Conservation (phyloP, 2,329 filamentous ascomycete genomes). For the Neopestalotiopsis sp. region DNA sequence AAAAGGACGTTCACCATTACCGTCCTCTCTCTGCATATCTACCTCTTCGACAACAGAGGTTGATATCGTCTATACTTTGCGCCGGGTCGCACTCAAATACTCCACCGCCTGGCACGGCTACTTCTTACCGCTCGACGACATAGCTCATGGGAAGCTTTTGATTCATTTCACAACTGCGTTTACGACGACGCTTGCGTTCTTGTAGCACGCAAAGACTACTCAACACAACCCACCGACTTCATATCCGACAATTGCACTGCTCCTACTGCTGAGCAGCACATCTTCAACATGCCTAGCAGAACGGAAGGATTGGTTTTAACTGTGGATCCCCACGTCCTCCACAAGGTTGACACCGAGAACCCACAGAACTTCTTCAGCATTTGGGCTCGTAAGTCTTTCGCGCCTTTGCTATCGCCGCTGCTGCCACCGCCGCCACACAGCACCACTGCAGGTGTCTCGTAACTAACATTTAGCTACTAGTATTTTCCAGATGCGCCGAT, state of each 20-base stretch:
- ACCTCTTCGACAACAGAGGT: background rate
- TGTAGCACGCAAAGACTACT: slow-evolving; percentile 26
- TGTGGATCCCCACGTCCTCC: slow-evolving; percentile 89
- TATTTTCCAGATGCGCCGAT: slow-evolving; percentile 93
- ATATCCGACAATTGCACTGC: slow-evolving; percentile 25
- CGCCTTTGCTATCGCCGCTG: background rate
- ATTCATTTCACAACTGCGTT: slow-evolving; percentile 13
- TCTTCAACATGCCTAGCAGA: slow-evolving; percentile 75
- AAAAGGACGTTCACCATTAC: background rate
- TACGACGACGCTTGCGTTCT: slow-evolving; percentile 31
- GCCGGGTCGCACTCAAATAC: background rate
- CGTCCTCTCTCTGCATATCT: background rate
- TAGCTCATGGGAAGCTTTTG: slow-evolving; percentile 15
- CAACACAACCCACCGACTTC: slow-evolving; percentile 13
- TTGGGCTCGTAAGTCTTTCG: slow-evolving; percentile 81
- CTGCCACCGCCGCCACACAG: background rate
- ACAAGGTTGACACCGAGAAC: slow-evolving; percentile 93
- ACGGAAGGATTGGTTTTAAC: slow-evolving; percentile 87
- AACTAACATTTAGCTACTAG: slow-evolving; percentile 48
- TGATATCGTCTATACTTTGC: background rate
- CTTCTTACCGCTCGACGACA: background rate
- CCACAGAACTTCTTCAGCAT: slow-evolving; percentile 94
- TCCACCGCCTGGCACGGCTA: background rate
- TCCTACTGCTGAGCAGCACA: slow-evolving; percentile 30
- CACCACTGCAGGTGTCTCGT: background rate